phyloP scores from a whole-genome alignment of 805 yeast genomes.

The Yarrowia keelungensis region DNA sequence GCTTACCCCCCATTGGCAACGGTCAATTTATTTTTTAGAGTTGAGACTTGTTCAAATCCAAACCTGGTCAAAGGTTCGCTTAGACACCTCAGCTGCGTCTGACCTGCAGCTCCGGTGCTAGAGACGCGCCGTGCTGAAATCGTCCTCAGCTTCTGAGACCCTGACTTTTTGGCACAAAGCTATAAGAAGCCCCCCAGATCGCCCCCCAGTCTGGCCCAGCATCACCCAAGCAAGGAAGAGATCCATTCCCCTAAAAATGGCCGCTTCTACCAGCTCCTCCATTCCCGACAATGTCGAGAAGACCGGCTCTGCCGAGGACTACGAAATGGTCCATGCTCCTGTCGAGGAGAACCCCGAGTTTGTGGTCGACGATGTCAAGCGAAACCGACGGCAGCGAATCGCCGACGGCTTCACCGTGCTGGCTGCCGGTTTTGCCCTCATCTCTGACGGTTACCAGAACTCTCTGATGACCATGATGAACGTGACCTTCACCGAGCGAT shows the following conservation, averaged over 20 bases:
- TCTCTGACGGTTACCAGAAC: conserved; percentile 80
- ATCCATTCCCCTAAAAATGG: conserved; percentile 6
- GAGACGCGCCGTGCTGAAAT: conserved; percentile 32
- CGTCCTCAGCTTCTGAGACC: background rate
- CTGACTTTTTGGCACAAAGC: background rate
- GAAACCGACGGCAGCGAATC: conserved; percentile 30
- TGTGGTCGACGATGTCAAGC: conserved; percentile 4
- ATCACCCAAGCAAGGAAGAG: background rate
- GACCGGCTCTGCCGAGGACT: conserved; percentile 12
- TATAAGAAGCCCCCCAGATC: conserved; percentile 5
- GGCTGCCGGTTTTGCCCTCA: conserved; percentile 76
- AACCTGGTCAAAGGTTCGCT: conserved; percentile 8
- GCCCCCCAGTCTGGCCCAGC: background rate
- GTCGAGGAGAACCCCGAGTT: conserved; percentile 30
- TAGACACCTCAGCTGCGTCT: background rate
- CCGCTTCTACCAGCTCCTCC: conserved; percentile 29
- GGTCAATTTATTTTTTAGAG: background rate
- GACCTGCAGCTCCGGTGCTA: background rate
- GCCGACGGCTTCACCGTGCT: conserved; percentile 54
- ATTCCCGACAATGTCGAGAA: conserved; percentile 36
- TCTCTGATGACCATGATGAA: conserved; percentile 75
- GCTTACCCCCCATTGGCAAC: conserved; percentile 1
- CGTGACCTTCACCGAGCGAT: conserved; percentile 58
- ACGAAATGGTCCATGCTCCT: conserved; percentile 26
- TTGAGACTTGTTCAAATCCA: background rate